Evolutionary conservation across 2,329 filamentous ascomycete genomes (phyloP).

Genomic region (Fusarium neocosmosporiellum): DNA sequence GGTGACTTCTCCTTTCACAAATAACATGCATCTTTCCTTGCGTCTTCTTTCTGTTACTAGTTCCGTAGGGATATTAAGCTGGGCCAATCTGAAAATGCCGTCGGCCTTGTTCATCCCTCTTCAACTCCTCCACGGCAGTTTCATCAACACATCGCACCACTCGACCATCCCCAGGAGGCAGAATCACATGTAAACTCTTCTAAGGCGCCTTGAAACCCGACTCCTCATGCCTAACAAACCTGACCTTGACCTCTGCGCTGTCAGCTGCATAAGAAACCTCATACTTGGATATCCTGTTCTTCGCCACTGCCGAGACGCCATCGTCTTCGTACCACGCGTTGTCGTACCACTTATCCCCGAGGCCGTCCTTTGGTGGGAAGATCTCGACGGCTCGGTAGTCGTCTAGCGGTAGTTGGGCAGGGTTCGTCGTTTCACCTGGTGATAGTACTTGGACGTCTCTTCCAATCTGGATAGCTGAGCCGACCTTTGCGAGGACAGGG

Average conservation of each 20-base stretch:
- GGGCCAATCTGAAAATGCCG: neutral
- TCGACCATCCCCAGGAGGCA: slow-evolving; percentile 47
- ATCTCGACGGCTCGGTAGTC: slow-evolving; percentile 58
- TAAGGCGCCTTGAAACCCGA: slow-evolving; percentile 50
- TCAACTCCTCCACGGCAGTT: neutral
- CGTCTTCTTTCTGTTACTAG: neutral
- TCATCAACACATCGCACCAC: neutral
- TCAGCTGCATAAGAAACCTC: slow-evolving; percentile 43
- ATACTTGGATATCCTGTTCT: slow-evolving; percentile 49
- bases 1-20: neutral
- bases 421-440: slow-evolving; percentile 51
- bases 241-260: slow-evolving; percentile 37
- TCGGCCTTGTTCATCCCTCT: neutral
- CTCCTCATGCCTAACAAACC: slow-evolving; percentile 45
- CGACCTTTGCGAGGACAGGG: slow-evolving; percentile 53
- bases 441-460: slow-evolving; percentile 51
- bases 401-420: slow-evolving; percentile 52
- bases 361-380: slow-evolving; percentile 49
- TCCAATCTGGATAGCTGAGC: slow-evolving; percentile 54
- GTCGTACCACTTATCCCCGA: slow-evolving; percentile 41
- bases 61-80: neutral
- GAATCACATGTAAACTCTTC: slow-evolving; percentile 46
- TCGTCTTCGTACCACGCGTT: slow-evolving; percentile 54
- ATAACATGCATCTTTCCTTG: too few species aligned
- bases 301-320: slow-evolving; percentile 46